These are phyloP conservation scores for Gentiana straminea DNA, from an alignment of 257 asterid genomes.

Conservation along the genomic window DNA sequence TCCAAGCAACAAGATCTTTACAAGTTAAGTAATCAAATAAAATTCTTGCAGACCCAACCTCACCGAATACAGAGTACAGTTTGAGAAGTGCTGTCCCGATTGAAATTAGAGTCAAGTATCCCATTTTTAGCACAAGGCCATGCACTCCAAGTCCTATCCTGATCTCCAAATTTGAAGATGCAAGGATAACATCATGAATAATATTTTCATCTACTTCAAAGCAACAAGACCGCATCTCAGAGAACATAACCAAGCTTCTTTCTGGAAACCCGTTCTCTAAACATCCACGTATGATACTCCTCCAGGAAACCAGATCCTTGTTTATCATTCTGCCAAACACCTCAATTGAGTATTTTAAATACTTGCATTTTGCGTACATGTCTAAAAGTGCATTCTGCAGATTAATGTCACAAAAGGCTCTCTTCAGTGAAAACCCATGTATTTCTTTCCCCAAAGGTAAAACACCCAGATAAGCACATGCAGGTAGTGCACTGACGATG, in stretches of 20 bases:
- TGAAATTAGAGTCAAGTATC: conserved; percentile 27
- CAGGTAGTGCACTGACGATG: conserved; percentile 48
- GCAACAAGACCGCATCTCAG: conserved; percentile 29
- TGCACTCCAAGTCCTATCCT: conserved; percentile 38
- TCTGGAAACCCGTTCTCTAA: conserved; percentile 30
- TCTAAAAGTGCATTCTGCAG: conserved; percentile 45
- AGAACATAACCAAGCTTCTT: conserved; percentile 35
- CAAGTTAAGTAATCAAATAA: conserved; percentile 36
- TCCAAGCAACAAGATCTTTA: conserved; percentile 77
- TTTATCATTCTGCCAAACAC: conserved; percentile 37
- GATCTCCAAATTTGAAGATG: conserved; percentile 27
- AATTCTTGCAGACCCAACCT: conserved; percentile 36
- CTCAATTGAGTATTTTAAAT: conserved; percentile 29
- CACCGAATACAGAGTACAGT: conserved; percentile 43
- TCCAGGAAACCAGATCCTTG: conserved; percentile 75
- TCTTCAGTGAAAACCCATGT: conserved; percentile 54
- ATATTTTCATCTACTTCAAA: conserved; percentile 40
- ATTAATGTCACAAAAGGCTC: conserved; percentile 17
- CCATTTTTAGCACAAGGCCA: conserved; percentile 41
- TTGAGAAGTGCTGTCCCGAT: conserved; percentile 59
- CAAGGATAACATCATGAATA: conserved; percentile 35
- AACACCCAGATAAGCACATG: conserved; percentile 51
- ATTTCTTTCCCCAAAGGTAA: conserved; percentile 48
- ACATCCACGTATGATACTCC: conserved; percentile 47
- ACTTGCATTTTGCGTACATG: conserved; percentile 63